Evolutionary conservation across 495 filamentous ascomycete species (phyloP).

Genomic region (Talaromyces trachyspermus): DNA sequence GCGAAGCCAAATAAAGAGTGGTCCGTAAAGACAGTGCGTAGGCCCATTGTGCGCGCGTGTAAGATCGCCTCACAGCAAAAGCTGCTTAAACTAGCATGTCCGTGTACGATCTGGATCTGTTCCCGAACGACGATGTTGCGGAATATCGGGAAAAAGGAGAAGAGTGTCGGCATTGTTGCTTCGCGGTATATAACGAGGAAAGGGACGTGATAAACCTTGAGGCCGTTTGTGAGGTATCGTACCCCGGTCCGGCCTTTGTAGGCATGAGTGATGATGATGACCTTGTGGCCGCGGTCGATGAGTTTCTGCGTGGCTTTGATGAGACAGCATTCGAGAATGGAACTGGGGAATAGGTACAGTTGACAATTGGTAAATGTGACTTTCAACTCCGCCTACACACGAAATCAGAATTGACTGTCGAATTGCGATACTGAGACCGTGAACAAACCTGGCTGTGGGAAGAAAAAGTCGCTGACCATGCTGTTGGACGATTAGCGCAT

Average conservation of each 20-base stretch:
- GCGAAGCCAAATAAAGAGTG: slow-evolving; percentile 98
- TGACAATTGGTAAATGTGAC: slow-evolving; percentile 96
- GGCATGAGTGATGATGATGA: slow-evolving; percentile 96
- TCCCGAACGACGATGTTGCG: slow-evolving; percentile 92
- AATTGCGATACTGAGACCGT: not conserved
- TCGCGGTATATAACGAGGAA: slow-evolving; percentile 94
- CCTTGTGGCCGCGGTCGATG: slow-evolving; percentile 94
- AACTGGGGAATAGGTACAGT: slow-evolving; percentile 32
- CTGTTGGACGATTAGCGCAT: slow-evolving; percentile 26
- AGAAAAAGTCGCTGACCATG: slow-evolving; percentile 99
- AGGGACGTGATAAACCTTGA: slow-evolving; percentile 96
- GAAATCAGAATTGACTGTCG: slow-evolving; percentile 11
- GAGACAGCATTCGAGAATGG: not conserved
- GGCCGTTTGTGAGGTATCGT: slow-evolving; percentile 94
- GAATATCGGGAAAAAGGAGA: slow-evolving; percentile 96
- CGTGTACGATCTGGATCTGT: slow-evolving; percentile 93
- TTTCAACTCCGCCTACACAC: slow-evolving; percentile 75
- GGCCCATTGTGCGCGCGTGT: slow-evolving; percentile 91
- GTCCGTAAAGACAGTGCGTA: slow-evolving; percentile 93
- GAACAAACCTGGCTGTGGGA: slow-evolving; percentile 73
- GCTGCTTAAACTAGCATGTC: slow-evolving; percentile 84
- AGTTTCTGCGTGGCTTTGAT: slow-evolving; percentile 54
- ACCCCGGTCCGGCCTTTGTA: slow-evolving; percentile 86
- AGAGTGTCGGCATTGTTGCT: slow-evolving; percentile 93
- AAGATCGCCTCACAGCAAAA: slow-evolving; percentile 93